Base-by-base conservation (phyloP, 1,139 yeast genomes). In the Taiozyma onychis region DNA sequence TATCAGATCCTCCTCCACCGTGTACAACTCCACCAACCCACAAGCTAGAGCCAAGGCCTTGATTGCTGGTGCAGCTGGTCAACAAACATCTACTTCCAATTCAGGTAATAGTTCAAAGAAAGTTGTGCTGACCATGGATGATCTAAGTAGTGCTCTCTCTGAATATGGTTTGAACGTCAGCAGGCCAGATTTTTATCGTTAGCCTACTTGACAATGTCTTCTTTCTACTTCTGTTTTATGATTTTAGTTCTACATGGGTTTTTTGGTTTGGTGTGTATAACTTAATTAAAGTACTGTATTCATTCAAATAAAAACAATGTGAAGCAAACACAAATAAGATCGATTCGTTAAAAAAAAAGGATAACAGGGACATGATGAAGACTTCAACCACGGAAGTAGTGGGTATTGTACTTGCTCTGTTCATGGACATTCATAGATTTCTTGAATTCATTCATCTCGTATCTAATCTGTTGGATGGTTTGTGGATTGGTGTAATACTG, bases 121-220 rank as follows among this genome's bases (percentile, higher is more conserved):
- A 61, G 81, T 87, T 39, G 89, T 88, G 13, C 75, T 89, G 57
- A 88, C 96, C 0, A 85, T 88, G 87, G 96, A 88, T 55, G 97
- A 89, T 64, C 74, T 89, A 61, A 84, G 95, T 58, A 84, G 87
- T 63, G 97, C 97, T 0, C 70, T 89, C 57, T 79, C 90, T 42
- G 99, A 95, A 66, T 93, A 93, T 64, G 99, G 99, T 1, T 75
- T 95, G 61, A 91, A 93, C 63, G 81, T 95, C 4, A 80, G 85
- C 53, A 77, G 97, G 58, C 98, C 99, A 0, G 98, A 91, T 57
- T 95, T 91, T 66, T 95, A 93, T 69, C 81, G 96, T 57, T 86
- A 65, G 30, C 44, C 13, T 24, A 13, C 26, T 39, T 28, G 21
- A 24, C n/a, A 16, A 18, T 9, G 9, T 32, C n/a, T 32, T 42